Conservation (phyloP, 1,284 basidiomycete genomes). For the Boletus hoseneyae region DNA sequence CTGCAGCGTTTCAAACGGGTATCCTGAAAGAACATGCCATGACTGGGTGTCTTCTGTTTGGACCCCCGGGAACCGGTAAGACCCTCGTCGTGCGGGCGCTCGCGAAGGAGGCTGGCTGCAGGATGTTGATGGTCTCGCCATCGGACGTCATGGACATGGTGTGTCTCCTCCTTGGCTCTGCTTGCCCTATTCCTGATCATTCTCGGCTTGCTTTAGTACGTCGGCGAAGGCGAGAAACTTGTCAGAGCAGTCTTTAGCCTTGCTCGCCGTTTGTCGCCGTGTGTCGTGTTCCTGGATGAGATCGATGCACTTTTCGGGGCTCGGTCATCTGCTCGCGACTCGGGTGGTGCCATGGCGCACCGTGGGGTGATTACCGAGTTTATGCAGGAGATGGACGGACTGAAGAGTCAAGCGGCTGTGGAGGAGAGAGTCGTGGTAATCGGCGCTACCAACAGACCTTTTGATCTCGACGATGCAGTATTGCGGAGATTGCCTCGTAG, state of each 20-base stretch:
- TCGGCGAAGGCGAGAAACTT: conserved; percentile 94
- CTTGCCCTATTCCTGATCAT: conserved; percentile 3
- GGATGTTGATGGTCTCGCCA: conserved; percentile 83
- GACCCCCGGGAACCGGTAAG: conserved; percentile 91
- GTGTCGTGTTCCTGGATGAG: conserved; percentile 95
- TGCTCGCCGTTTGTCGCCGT: conserved; percentile 84
- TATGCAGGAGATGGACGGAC: conserved; percentile 99
- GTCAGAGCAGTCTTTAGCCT: conserved; percentile 89
- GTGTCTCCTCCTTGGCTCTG: conserved; percentile 16
- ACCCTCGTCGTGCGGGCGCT: conserved; percentile 88
- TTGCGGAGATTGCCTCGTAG: conserved; percentile 80
- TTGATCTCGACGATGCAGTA: conserved; percentile 83
- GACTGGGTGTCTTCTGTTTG: conserved; percentile 85
- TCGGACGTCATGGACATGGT: conserved; percentile 91
- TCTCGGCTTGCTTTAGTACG: conserved; percentile 57
- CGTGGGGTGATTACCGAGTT: conserved; percentile 88
- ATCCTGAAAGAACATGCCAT: conserved; percentile 89
- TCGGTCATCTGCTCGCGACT: conserved; percentile 76
- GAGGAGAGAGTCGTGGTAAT: conserved; percentile 89
- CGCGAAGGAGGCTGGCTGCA: conserved; percentile 86
- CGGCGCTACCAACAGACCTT: conserved; percentile 90
- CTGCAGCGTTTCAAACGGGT: conserved; percentile 86
- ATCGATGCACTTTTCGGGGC: conserved; percentile 93
- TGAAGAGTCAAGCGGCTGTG: conserved; percentile 61
- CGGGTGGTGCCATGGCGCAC: conserved; percentile 81